Percentiles rank a stretch among this genome's conserved stretches.
These are phyloP conservation scores for Ophiostoma himal-ulmi DNA, from an alignment of 2,329 filamentous ascomycete species.

Conservation along the genomic window DNA sequence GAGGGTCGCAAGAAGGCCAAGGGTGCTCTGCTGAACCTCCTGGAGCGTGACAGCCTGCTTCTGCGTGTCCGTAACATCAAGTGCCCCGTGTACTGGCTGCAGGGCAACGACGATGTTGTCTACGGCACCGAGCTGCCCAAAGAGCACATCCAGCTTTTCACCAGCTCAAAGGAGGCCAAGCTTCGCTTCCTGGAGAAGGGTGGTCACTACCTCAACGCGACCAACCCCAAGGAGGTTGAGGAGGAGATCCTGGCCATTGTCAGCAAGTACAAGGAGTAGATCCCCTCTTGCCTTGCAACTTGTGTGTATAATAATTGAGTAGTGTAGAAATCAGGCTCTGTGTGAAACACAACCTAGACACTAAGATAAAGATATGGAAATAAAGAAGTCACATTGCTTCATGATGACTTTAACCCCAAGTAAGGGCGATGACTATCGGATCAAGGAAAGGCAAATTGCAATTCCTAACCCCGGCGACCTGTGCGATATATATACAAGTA, in stretches of 20 bases:
- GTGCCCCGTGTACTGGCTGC: constrained; percentile 47
- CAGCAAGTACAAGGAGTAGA: constrained; percentile 16
- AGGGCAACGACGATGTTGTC: constrained; percentile 42
- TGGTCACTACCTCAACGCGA: constrained; percentile 42
- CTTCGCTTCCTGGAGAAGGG: constrained; percentile 39
- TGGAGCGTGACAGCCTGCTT: constrained; percentile 42
- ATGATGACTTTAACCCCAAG: background rate
- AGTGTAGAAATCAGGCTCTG: no score
- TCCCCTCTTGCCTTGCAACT: background rate
- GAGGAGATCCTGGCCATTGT: constrained; percentile 36
- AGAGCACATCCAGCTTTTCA: constrained; percentile 45
- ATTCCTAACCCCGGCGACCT: background rate
- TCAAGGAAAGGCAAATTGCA: background rate
- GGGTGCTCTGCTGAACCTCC: constrained; percentile 39
- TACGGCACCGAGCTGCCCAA: constrained; percentile 36
- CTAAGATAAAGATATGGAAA: background rate
- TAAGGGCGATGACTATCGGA: background rate
- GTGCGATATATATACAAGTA: background rate
- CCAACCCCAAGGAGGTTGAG: constrained; percentile 40
- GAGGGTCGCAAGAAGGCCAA: constrained; percentile 41
- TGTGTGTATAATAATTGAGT: background rate
- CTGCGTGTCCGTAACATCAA: constrained; percentile 39
- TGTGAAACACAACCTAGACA: background rate
- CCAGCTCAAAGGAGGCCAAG: constrained; percentile 37
- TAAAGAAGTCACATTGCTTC: background rate